Percentiles rank a stretch among this genome's conserved stretches.
These are phyloP conservation scores for Coffea canephora DNA, from an alignment of 257 asterid species.

Conservation along the genomic window DNA sequence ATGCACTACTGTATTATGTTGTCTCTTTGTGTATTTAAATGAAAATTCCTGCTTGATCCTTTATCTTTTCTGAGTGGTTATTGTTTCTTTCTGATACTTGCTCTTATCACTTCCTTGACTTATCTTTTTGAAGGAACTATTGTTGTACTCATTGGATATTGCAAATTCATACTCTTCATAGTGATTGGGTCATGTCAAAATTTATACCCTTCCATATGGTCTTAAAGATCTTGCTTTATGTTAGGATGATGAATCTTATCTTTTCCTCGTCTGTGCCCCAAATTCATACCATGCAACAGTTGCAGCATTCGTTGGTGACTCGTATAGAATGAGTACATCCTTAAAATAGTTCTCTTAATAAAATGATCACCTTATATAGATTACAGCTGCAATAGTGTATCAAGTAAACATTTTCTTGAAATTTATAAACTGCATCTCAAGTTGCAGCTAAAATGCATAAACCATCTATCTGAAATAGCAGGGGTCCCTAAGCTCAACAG, in stretches of 20 bases:
- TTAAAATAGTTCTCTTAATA: not conserved
- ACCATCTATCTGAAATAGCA: conserved; percentile 21
- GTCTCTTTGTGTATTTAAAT: not conserved
- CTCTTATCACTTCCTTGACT: not conserved
- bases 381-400: no score
- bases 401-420: not conserved
- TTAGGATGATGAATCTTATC: not conserved
- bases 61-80: not conserved
- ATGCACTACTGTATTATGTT: no score
- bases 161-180: not conserved
- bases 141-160: not conserved
- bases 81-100: not conserved
- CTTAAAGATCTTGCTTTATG: not conserved
- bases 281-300: not conserved
- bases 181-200: not conserved
- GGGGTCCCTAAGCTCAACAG: conserved; percentile 93
- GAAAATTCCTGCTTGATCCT: no score
- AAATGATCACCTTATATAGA: not conserved
- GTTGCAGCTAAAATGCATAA: not conserved
- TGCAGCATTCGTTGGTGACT: not conserved
- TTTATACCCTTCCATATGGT: not conserved
- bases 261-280: not conserved
- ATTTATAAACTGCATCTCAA: not conserved
- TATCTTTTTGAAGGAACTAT: not conserved
- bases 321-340: not conserved